These are phyloP conservation scores for Physcia stellaris DNA, from an alignment of 495 filamentous ascomycete species.

Conservation along the genomic window DNA sequence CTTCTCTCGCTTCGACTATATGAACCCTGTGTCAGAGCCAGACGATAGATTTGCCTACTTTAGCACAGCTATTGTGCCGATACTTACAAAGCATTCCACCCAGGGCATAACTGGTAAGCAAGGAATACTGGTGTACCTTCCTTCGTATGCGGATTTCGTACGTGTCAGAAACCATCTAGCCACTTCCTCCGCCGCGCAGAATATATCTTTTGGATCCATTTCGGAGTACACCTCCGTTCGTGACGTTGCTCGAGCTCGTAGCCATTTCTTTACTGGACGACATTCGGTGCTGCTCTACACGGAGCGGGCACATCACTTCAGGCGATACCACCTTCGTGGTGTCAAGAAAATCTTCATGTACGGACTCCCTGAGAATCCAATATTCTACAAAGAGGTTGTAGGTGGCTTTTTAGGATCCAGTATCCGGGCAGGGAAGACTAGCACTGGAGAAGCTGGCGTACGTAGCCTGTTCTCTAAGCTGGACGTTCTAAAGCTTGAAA, in stretches of 20 bases:
- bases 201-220: slow-evolving; percentile 69
- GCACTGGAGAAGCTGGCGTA: slow-evolving; percentile 30
- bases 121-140: slow-evolving; percentile 74
- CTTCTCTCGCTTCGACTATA: slow-evolving; percentile 74
- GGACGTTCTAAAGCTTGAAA: slow-evolving; percentile 77
- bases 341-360: slow-evolving; percentile 76
- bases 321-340: slow-evolving; percentile 65
- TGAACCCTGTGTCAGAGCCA: slow-evolving; percentile 55
- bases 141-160: slow-evolving; percentile 87
- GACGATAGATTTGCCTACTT: slow-evolving; percentile 90
- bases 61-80: slow-evolving; percentile 61
- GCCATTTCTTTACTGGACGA: slow-evolving; percentile 71
- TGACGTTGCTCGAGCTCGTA: slow-evolving; percentile 69
- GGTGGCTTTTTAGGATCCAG: slow-evolving; percentile 21
- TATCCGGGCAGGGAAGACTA: slow-evolving; percentile 20
- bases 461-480: slow-evolving; percentile 73
- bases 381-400: slow-evolving; percentile 80
- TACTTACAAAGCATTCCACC: slow-evolving; percentile 44
- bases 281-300: slow-evolving; percentile 81
- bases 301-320: slow-evolving; percentile 88
- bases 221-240: slow-evolving; percentile 71
- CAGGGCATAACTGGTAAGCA: slow-evolving; percentile 20
- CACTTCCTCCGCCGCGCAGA: slow-evolving; percentile 49
- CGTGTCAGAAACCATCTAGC: slow-evolving; percentile 84
- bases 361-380: slow-evolving; percentile 72